Evolutionary conservation across 2,329 filamentous ascomycete genomes (phyloP), one percentile per base, ranked within the genome.

Genomic region (Gliomastix tumulicola): DNA sequence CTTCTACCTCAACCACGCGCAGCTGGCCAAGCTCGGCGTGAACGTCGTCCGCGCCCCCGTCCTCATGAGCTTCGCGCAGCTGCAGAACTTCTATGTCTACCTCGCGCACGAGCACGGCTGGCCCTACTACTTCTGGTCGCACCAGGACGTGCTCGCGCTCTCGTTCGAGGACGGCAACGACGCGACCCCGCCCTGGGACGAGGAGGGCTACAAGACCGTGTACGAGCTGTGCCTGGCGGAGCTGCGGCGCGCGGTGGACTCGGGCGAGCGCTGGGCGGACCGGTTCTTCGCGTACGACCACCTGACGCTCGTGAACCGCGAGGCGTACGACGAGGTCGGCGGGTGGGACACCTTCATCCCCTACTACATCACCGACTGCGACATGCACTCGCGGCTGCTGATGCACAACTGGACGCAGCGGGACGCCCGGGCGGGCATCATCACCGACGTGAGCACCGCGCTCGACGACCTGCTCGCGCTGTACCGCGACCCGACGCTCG

Each of bases 231-330:
- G 56, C 12, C 50, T 66, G 6, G 43, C 55, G 30, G 56, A 59
- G 36, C 53, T 66, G 2, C 53, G 53, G 25, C 42, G 48, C 9
- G 55, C 59, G 9, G 37, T 57, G 2, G 38, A 41, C 4, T 46
- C 47, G 1, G 55, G 59, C 21, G 49, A 58, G 8, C 51, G 56
- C 35, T 79, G 74, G 74, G 72, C 57, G 0, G 52, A 66, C 35
- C 62, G 65, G n/a, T 74, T 75, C 52, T 79, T 76, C 49, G 62
- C 69, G 11, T 79, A 77, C 54, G 74, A 79, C 48, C 68, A 71
- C 43, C 59, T 80, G 4, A 64, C 72, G 3, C 57, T 78, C 2
- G 70, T 79, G 30, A 78, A 79, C 45, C 68, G 68, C 10, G 57
- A 51, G 7, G 67, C 71, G 0, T 68, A 68, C 46, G 62, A 68